These are phyloP conservation scores for Triglochin maritima DNA, from an alignment of 106 monocot species.

Conservation along the genomic window DNA sequence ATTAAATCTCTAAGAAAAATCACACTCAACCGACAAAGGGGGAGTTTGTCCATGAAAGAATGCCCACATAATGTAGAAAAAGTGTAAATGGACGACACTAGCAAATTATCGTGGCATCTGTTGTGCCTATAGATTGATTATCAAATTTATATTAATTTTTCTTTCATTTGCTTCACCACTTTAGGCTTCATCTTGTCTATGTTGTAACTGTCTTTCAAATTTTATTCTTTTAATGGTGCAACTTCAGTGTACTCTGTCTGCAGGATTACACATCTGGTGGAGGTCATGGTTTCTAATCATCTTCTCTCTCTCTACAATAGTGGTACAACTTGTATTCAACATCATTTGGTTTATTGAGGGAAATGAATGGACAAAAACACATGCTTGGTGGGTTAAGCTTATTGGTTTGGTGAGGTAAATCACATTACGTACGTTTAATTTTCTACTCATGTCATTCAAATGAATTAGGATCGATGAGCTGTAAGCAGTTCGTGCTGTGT, in stretches of 20 bases:
- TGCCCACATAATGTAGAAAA: no score
- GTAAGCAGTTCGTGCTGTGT: no score
- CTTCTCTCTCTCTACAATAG: conserved; percentile 49
- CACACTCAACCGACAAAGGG: no score
- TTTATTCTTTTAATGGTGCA: not conserved
- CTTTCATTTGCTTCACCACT: no score
- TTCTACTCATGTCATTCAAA: not conserved
- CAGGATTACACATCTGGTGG: conserved; percentile 34
- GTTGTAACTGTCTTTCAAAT: not conserved
- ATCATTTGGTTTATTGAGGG: conserved; percentile 72
- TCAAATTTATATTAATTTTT: no score
- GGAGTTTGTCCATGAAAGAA: no score
- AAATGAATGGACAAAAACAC: conserved; percentile 31
- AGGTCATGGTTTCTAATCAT: conserved; percentile 50
- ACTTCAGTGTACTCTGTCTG: not conserved
- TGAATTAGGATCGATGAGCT: not conserved
- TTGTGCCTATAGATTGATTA: no score
- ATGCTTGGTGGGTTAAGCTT: conserved; percentile 62
- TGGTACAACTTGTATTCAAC: conserved; percentile 51
- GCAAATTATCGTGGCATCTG: no score
- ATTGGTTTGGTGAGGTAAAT: conserved; percentile 75
- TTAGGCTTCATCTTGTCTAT: no score
- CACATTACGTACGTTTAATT: no score
- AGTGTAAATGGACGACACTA: no score
- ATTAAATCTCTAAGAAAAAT: no score